Evolutionary conservation across 805 yeast genomes (phyloP).

Genomic region (Allodekkera sacchari): DNA sequence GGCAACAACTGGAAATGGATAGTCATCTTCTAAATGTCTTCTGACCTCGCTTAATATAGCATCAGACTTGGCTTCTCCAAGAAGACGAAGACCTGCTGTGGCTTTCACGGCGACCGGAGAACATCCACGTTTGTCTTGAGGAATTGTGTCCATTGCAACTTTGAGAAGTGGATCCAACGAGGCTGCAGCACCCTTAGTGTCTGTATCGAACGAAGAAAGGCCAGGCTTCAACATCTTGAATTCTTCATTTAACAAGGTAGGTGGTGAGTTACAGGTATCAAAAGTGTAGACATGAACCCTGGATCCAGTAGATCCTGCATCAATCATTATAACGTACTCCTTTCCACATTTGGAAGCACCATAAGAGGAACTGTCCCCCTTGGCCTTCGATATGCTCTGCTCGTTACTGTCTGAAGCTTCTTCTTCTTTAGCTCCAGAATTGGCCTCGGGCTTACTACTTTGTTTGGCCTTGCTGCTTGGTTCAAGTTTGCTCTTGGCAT

Average conservation of each 20-base stretch:
- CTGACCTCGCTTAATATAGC: constrained; percentile 73
- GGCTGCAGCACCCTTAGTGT: constrained; percentile 78
- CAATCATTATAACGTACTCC: constrained; percentile 86
- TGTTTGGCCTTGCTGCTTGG: neutral
- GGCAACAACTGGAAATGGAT: constrained; percentile 86
- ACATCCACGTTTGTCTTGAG: constrained; percentile 62
- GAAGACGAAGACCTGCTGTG: constrained; percentile 88
- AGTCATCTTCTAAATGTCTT: constrained; percentile 63
- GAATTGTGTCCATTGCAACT: constrained; percentile 69
- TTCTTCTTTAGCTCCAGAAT: neutral
- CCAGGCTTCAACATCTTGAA: constrained; percentile 93
- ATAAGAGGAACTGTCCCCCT: neutral
- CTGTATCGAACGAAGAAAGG: constrained; percentile 73
- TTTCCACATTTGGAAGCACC: constrained; percentile 17
- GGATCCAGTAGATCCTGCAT: constrained; percentile 97
- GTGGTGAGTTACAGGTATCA: constrained; percentile 80
- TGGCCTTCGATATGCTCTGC: neutral
- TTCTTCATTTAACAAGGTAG: constrained; percentile 67
- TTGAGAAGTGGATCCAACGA: constrained; percentile 79
- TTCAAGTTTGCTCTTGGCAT: too few relatives aligned
- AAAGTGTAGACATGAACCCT: constrained; percentile 92
- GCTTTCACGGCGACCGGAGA: constrained; percentile 97
- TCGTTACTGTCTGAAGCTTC: neutral
- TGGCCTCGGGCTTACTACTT: neutral
- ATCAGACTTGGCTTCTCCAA: constrained; percentile 68